Percentiles rank a stretch among this genome's conserved stretches.
Conservation (phyloP, 2,329 filamentous ascomycete species). For the Scortechinia acanthostroma region DNA sequence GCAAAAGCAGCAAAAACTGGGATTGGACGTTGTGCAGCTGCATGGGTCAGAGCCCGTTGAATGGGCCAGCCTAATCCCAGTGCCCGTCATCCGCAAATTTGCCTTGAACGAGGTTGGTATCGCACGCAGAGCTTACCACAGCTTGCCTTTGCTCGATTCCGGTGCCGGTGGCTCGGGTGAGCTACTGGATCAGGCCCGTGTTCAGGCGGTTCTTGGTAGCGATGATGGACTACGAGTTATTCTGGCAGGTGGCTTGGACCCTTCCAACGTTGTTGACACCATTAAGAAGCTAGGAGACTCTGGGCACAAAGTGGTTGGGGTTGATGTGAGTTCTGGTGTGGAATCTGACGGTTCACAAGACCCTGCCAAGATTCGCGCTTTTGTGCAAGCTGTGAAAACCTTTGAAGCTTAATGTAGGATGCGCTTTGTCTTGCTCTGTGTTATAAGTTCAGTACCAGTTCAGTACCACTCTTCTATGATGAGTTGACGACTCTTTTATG, state of each 20-base stretch:
- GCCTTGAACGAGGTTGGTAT: conserved; percentile 69
- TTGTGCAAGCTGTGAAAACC: conserved; percentile 69
- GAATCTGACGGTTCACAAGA: conserved; percentile 73
- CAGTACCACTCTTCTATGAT: too few species aligned
- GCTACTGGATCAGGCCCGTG: conserved; percentile 64
- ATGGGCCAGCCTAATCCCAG: conserved; percentile 82
- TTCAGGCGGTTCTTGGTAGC: conserved; percentile 56
- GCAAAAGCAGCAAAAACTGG: conserved; percentile 67
- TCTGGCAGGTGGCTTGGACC: conserved; percentile 77
- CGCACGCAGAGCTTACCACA: conserved; percentile 72
- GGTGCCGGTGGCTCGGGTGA: conserved; percentile 73
- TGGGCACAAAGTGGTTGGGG: conserved; percentile 70
- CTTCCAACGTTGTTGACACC: conserved; percentile 67
- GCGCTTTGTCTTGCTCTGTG: background rate
- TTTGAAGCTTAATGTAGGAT: conserved; percentile 27
- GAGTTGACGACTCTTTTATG: too few species aligned
- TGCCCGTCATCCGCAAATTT: conserved; percentile 85
- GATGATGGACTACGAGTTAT: conserved; percentile 70
- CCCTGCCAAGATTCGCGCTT: conserved; percentile 71
- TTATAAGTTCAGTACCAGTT: too few species aligned
- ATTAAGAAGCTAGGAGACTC: conserved; percentile 56
- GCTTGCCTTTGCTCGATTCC: conserved; percentile 77
- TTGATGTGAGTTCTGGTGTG: conserved; percentile 93
- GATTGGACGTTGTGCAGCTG: conserved; percentile 82
- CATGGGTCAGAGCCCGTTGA: conserved; percentile 89